phyloP scores from a whole-genome alignment of 441 rosid genomes.

The Aleurites moluccanus region DNA sequence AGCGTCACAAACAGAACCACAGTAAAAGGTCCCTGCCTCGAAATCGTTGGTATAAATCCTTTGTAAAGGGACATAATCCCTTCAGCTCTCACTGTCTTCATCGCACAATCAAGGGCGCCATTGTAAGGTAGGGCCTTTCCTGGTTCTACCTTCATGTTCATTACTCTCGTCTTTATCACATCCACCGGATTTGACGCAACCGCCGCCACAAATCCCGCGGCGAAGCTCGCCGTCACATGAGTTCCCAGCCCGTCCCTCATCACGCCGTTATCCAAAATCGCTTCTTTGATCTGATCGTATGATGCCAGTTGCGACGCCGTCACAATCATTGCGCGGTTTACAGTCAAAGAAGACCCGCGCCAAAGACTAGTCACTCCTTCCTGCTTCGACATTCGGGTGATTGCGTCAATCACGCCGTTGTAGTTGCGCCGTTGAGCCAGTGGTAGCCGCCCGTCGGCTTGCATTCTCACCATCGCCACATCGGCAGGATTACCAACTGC shows the following conservation, averaged over 20 bases:
- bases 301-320: constrained; percentile 83
- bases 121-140: constrained; percentile 58
- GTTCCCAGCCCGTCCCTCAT: constrained; percentile 68
- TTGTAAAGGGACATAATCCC: constrained; percentile 69
- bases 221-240: constrained; percentile 73
- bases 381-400: constrained; percentile 53
- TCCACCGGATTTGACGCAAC: constrained; percentile 85
- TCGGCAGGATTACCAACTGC: constrained; percentile 85
- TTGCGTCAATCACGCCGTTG: constrained; percentile 62
- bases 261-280: constrained; percentile 48
- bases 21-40: constrained; percentile 84
- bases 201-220: constrained; percentile 81
- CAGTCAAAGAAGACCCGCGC: constrained; percentile 78
- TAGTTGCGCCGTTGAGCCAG: constrained; percentile 62
- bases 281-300: constrained; percentile 74
- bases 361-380: constrained; percentile 73
- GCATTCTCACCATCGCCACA: constrained; percentile 91
- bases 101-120: constrained; percentile 73
- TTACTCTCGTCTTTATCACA: constrained; percentile 82
- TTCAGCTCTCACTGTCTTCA: constrained; percentile 72
- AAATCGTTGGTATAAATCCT: constrained; percentile 74
- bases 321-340: constrained; percentile 88
- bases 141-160: constrained; percentile 74
- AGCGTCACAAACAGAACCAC: constrained; percentile 78
- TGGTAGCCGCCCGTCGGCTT: constrained; percentile 81